These are phyloP conservation scores for Capsicum rhomboideum DNA, from an alignment of 257 asterid species.

Conservation along the genomic window DNA sequence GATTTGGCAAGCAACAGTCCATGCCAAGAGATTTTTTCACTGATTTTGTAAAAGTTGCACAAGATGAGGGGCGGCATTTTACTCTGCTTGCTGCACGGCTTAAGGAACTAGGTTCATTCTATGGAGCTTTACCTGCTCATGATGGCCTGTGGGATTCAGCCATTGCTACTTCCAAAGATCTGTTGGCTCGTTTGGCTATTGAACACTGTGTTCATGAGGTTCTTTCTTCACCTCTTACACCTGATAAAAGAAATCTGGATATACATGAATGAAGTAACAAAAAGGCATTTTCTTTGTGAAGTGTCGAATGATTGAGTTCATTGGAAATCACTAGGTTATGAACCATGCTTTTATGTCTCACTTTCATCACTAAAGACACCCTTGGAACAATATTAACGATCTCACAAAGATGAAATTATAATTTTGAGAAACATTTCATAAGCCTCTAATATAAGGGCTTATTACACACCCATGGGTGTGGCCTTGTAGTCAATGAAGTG, in stretches of 20 bases:
- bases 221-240: conserved; percentile 5
- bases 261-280: background rate
- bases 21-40: conserved; percentile 92
- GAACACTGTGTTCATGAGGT: conserved; percentile 99
- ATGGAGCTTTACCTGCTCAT: conserved; percentile 93
- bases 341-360: background rate
- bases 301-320: background rate
- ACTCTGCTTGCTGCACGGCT: conserved; percentile 73
- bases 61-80: conserved; percentile 96
- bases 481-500: no score
- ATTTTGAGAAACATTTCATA: background rate
- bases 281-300: background rate
- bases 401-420: no score
- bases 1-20: conserved; percentile 75
- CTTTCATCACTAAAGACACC: no score
- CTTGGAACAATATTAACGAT: no score
- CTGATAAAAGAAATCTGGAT: background rate
- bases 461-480: no score
- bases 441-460: background rate
- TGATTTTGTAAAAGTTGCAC: conserved; percentile 94
- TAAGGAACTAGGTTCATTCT: conserved; percentile 74
- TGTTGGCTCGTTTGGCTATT: conserved; percentile 75
- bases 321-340: background rate
- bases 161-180: conserved; percentile 65
- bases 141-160: conserved; percentile 99